These are phyloP conservation scores for Tolypocladium capitatum DNA, from an alignment of 2,329 filamentous ascomycete species.

Conservation along the genomic window DNA sequence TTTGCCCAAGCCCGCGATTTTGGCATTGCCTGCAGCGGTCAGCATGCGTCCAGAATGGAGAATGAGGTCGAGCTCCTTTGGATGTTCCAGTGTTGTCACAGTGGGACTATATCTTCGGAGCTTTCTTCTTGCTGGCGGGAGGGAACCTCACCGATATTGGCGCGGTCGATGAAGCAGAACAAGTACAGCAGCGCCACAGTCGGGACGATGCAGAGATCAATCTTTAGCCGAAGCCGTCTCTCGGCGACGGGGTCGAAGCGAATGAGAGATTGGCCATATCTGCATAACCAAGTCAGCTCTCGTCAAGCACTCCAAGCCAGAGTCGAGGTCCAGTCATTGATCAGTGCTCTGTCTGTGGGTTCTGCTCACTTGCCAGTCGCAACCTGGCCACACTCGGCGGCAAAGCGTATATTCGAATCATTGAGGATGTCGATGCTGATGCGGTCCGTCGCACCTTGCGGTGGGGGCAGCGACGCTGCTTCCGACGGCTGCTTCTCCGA, in stretches of 20 bases:
- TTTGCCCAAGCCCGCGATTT: constrained; percentile 48
- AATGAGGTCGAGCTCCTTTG: not conserved
- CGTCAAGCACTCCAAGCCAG: not conserved
- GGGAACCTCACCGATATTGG: constrained; percentile 47
- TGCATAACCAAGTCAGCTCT: constrained; percentile 6
- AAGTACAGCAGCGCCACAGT: constrained; percentile 54
- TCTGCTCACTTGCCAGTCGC: constrained; percentile 31
- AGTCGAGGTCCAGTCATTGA: not conserved
- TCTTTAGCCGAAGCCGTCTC: constrained; percentile 44
- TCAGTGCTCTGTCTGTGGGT: not conserved
- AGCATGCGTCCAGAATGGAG: not conserved
- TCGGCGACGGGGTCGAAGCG: constrained; percentile 46
- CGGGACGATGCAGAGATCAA: constrained; percentile 52
- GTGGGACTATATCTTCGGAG: not conserved
- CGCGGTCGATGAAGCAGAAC: constrained; percentile 64
- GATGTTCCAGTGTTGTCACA: not conserved
- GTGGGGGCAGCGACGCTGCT: not conserved
- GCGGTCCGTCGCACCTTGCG: not conserved
- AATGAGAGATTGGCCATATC: constrained; percentile 35
- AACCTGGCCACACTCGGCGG: constrained; percentile 28
- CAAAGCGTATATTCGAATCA: constrained; percentile 7
- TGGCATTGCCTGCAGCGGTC: constrained; percentile 44
- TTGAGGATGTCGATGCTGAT: not conserved
- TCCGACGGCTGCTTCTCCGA: not conserved
- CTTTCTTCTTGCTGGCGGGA: too few species aligned